A percentile compares a stretch with the other conserved stretches of the same genome.
phyloP scores from a whole-genome alignment of 148 eudicot species.

The Rhododendron henanense region DNA sequence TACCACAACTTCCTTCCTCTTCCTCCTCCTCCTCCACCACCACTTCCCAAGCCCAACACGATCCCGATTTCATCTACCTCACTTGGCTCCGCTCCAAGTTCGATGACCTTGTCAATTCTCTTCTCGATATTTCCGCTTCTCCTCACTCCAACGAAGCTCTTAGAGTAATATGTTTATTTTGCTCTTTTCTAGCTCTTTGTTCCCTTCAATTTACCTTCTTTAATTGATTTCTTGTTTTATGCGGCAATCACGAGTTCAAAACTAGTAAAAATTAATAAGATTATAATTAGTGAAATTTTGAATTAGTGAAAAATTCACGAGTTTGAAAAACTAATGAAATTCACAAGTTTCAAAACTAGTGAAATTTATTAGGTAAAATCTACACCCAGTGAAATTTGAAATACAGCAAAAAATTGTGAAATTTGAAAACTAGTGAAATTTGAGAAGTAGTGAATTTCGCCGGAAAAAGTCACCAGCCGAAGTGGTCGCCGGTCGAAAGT shows the following conservation, averaged over 20 bases:
- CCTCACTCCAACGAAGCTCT: constrained; percentile 41
- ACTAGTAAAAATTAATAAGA: no score
- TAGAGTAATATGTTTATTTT: constrained; percentile 30
- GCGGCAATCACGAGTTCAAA: neutral
- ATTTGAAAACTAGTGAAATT: no score
- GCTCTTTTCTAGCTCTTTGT: neutral
- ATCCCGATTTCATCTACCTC: constrained; percentile 58
- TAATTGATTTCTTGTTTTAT: neutral
- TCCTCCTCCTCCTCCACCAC: constrained; percentile 30
- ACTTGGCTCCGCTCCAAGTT: constrained; percentile 82
- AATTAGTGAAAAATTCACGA: no score
- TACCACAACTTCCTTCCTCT: constrained; percentile 50
- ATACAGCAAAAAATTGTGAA: no score
- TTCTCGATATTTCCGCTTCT: constrained; percentile 41
- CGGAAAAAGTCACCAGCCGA: no score
- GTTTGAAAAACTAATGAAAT: no score
- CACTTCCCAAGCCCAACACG: constrained; percentile 16
- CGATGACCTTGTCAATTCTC: constrained; percentile 45
- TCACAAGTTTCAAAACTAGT: no score
- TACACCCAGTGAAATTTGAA: no score
- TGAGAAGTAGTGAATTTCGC: no score
- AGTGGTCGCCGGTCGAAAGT: no score
- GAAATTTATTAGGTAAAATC: no score
- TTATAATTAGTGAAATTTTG: no score
- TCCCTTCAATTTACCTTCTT: neutral